A percentile compares a stretch with the other conserved stretches of the same genome.
Evolutionary conservation across 306 rosid genomes (phyloP).

Genomic region (Notholithocarpus densiflorus): DNA sequence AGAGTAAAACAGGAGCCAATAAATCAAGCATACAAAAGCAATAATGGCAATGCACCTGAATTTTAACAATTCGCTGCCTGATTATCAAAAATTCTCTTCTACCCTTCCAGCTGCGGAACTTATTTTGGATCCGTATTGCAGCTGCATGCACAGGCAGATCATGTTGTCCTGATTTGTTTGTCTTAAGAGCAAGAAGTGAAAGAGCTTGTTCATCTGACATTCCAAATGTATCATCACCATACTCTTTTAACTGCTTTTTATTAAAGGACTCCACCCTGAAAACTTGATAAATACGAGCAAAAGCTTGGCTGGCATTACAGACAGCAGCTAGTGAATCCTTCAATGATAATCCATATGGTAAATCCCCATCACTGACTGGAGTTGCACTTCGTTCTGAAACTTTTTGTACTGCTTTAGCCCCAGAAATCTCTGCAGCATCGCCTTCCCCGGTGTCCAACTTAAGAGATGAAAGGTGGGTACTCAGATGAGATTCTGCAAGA

Average conservation of each 20-base stretch:
- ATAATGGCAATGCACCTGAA: slow-evolving; percentile 52
- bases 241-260: slow-evolving; percentile 62
- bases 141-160: slow-evolving; percentile 64
- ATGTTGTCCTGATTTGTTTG: slow-evolving; percentile 37
- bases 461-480: slow-evolving; percentile 55
- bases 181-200: slow-evolving; percentile 45
- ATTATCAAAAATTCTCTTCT: slow-evolving; percentile 69
- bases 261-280: slow-evolving; percentile 80
- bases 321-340: slow-evolving; percentile 84
- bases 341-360: slow-evolving; percentile 49
- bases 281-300: slow-evolving; percentile 84
- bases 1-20: background rate
- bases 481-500: slow-evolving; percentile 68
- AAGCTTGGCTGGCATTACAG: slow-evolving; percentile 79
- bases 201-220: slow-evolving; percentile 55
- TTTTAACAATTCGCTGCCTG: slow-evolving; percentile 71
- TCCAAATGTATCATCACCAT: slow-evolving; percentile 41
- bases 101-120: slow-evolving; percentile 78
- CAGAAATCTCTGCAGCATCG: slow-evolving; percentile 35
- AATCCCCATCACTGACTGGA: slow-evolving; percentile 25
- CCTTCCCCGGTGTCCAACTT: slow-evolving; percentile 44
- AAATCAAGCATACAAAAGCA: background rate
- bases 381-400: slow-evolving; percentile 33
- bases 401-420: slow-evolving; percentile 43
- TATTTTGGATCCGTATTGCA: slow-evolving; percentile 72